phyloP scores from a whole-genome alignment of 495 filamentous ascomycete species.

The Annulohypoxylon moriforme region DNA sequence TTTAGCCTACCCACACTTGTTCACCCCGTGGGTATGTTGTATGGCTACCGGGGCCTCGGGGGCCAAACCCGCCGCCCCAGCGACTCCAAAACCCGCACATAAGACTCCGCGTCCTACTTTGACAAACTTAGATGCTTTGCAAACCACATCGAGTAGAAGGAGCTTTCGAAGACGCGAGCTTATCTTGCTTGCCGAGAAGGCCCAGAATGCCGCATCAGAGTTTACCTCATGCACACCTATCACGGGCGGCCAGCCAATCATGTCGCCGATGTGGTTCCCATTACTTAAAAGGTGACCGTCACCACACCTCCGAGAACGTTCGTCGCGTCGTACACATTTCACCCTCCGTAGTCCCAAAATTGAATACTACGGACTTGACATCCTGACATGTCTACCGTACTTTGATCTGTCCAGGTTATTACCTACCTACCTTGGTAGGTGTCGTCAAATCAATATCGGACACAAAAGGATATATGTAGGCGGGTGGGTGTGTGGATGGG shows the following conservation, averaged over 20 bases:
- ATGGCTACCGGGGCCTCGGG: conserved; percentile 23
- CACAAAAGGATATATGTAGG: conserved; percentile 22
- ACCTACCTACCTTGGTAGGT: not conserved
- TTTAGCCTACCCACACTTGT: conserved; percentile 22
- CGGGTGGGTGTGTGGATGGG: conserved; percentile 26
- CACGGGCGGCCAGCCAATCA: conserved; percentile 25
- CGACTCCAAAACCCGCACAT: conserved; percentile 11
- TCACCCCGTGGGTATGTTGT: conserved; percentile 15
- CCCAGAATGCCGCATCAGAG: conserved; percentile 17
- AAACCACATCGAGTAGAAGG: not conserved
- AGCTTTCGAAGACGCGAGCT: not conserved
- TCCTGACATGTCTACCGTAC: not conserved
- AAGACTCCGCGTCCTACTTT: not conserved
- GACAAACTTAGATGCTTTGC: conserved; percentile 19
- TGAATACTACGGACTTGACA: not conserved
- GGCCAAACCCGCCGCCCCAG: conserved; percentile 15
- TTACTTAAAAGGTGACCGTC: conserved; percentile 35
- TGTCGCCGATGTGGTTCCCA: conserved; percentile 30
- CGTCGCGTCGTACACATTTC: conserved; percentile 27
- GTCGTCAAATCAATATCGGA: conserved; percentile 22
- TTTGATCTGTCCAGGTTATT: conserved; percentile 4
- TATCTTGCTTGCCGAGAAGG: conserved; percentile 9
- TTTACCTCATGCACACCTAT: conserved; percentile 16
- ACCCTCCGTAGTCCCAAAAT: not conserved
- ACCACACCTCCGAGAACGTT: conserved; percentile 14